phyloP scores from a whole-genome alignment of 2,329 filamentous ascomycete species.

The Epichloe baconii region DNA sequence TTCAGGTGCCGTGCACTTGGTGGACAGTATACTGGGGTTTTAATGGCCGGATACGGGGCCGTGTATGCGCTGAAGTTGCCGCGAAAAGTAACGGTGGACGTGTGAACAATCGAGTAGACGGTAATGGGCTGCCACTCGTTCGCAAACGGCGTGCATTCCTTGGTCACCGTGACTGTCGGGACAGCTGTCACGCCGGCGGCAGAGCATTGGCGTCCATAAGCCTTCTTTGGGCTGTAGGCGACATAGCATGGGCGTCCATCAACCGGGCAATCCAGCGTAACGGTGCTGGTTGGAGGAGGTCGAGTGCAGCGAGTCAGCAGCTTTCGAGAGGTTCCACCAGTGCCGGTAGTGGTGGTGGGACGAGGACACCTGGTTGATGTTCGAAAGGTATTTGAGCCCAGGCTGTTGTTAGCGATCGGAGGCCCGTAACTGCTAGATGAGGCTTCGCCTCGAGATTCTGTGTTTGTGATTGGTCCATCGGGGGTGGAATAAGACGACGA shows the following conservation, averaged over 20 bases:
- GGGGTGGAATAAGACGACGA: not conserved
- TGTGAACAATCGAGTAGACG: conserved; percentile 33
- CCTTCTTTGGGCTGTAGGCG: no score
- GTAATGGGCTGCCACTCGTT: conserved; percentile 18
- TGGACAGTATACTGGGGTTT: conserved; percentile 25
- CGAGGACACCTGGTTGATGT: not conserved
- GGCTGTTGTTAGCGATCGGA: not conserved
- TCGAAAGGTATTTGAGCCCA: not conserved
- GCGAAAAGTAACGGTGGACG: conserved; percentile 35
- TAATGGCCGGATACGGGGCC: conserved; percentile 29
- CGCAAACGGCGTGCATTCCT: conserved; percentile 21
- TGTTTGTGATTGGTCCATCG: not conserved
- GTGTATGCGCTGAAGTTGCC: conserved; percentile 34
- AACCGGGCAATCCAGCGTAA: conserved; percentile 3
- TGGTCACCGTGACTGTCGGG: conserved; percentile 6
- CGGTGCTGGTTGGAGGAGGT: not conserved
- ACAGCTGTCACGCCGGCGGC: not conserved
- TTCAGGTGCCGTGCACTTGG: no score
- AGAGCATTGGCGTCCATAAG: not conserved
- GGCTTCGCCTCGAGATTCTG: not conserved
- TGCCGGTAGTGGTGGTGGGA: not conserved
- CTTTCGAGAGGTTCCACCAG: not conserved
- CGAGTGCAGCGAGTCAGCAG: not conserved
- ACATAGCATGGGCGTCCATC: not conserved
- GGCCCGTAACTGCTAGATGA: not conserved